Evolutionary conservation across 2,329 filamentous ascomycete genomes (phyloP), one percentile per base, ranked within the genome.

Genomic region (Aspergillus pseudoviridinutans): DNA sequence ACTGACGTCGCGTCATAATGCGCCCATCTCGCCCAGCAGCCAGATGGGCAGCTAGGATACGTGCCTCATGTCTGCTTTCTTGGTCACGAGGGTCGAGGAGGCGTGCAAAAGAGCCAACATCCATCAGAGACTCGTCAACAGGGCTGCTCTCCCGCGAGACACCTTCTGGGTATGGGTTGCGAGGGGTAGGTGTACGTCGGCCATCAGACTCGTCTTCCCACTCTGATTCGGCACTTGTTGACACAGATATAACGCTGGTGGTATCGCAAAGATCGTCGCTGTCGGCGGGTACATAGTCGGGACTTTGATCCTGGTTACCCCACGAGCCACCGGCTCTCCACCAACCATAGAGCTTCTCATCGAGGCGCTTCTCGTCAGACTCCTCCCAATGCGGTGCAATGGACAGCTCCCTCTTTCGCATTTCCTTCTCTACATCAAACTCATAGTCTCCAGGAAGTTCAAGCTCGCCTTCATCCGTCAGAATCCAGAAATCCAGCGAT

Each of bases 241-340:
- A 80, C 67, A 81, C 80, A 0, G 91, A 91, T n/a, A 94, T 76
- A 38, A 95, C 80, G 67, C 92, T 97, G 0, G 91, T 95, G 8
- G 83, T 84, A 68, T 95, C 32, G 14, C 12, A 35, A 38, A 38
- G 14, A 38, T 38, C 91, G 68, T 88, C 79, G 4, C 77, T 70
- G 10, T 79, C 72, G 2, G 72, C 67, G 0, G 87, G 87, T 32
- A 79, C 73, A 71, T 92, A 97, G 61, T 93, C 89, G 28, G 89
- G 90, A 67, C 90, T 96, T 4, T 81, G 80, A 70, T 97, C 93
- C 32, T 87, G 80, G 17, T 87, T 87, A 1, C 93, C 92, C 87
- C 91, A 97, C 78, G 90, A 90, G 7, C 90, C 91, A 22, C 91
- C 91, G 54, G 82, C 80, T 53, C 89, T 86, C 89, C 91, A 97